These are phyloP conservation scores for Paraleonurus japonicus DNA, from an alignment of 257 asterid species.

Conservation along the genomic window DNA sequence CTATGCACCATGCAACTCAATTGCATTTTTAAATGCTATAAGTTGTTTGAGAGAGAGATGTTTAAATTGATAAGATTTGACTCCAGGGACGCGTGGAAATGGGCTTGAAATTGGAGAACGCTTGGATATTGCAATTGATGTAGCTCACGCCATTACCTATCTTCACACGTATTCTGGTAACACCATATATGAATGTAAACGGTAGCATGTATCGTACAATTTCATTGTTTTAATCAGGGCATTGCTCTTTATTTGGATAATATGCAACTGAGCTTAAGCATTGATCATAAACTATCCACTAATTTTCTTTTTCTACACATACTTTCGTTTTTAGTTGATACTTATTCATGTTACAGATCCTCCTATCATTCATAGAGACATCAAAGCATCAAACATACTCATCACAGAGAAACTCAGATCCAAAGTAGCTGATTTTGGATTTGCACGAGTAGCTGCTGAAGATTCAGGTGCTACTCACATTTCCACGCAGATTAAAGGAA, in stretches of 20 bases:
- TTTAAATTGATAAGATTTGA: constrained; percentile 6
- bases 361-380: constrained; percentile 73
- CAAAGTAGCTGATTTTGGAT: constrained; percentile 76
- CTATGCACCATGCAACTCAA: background rate
- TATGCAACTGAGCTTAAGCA: background rate
- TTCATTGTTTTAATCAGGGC: background rate
- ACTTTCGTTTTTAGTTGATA: background rate
- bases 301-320: background rate
- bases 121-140: constrained; percentile 63
- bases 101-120: constrained; percentile 56
- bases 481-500: constrained; percentile 70
- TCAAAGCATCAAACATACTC: constrained; percentile 68
- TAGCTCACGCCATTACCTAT: constrained; percentile 77
- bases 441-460: constrained; percentile 54
- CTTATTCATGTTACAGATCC: constrained; percentile 45
- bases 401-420: constrained; percentile 65
- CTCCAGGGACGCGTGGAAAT: constrained; percentile 48
- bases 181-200: background rate
- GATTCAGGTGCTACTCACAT: constrained; percentile 54
- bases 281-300: background rate
- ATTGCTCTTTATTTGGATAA: background rate
- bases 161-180: constrained; percentile 71
- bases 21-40: too few relatives aligned
- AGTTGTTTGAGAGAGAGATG: background rate
- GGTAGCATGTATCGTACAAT: background rate